A percentile compares a stretch with the other conserved stretches of the same genome.
phyloP scores from a whole-genome alignment of 257 asterid species.

The Capsicum baccatum region DNA sequence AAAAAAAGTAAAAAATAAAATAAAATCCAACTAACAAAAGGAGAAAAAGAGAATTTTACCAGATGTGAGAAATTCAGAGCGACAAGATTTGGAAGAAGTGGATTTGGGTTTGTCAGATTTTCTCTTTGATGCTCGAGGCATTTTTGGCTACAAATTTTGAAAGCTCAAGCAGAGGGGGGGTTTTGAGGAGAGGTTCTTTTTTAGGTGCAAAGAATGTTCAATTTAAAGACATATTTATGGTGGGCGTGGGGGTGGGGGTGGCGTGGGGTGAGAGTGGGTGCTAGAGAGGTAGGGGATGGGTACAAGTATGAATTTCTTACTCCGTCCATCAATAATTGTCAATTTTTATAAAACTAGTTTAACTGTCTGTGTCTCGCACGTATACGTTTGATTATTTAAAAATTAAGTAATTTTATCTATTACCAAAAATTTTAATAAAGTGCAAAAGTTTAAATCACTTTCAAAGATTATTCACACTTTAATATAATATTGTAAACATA shows the following conservation, averaged over 20 bases:
- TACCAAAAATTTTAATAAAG: too few species aligned
- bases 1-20: too few species aligned
- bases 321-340: too few species aligned
- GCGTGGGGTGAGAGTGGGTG: not conserved
- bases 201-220: conserved; percentile 12
- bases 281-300: too few species aligned
- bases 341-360: too few species aligned
- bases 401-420: too few species aligned
- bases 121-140: conserved; percentile 76
- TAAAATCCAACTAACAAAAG: not conserved
- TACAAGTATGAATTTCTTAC: too few species aligned
- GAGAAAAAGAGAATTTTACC: conserved; percentile 40
- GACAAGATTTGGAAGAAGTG: conserved; percentile 51
- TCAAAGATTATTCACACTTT: too few species aligned
- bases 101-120: conserved; percentile 58
- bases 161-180: conserved; percentile 27
- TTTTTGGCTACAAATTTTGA: conserved; percentile 34
- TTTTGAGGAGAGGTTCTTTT: not conserved
- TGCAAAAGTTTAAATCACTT: too few species aligned
- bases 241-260: not conserved
- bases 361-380: too few species aligned
- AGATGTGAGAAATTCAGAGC: conserved; percentile 54
- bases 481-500: too few species aligned
- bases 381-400: too few species aligned
- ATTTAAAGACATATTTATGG: conserved; percentile 29